phyloP scores from a whole-genome alignment of 2,329 filamentous ascomycete genomes.

The Aspergillus versicolor region DNA sequence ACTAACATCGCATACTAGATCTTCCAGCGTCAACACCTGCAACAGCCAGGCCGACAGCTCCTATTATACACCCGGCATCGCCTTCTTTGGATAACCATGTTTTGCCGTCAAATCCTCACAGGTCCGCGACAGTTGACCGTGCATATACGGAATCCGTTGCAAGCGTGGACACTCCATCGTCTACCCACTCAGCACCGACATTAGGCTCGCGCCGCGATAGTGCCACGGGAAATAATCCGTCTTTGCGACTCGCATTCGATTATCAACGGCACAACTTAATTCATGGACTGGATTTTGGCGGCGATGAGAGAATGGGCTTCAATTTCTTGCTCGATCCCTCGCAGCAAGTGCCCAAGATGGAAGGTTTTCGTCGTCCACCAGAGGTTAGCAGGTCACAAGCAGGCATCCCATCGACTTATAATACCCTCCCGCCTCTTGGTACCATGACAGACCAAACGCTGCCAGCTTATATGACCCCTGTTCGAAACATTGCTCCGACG shows the following conservation, averaged over 20 bases:
- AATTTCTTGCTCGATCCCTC: constrained; percentile 69
- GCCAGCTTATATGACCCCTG: constrained; percentile 41
- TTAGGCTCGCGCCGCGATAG: constrained; percentile 27
- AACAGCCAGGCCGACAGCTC: constrained; percentile 17
- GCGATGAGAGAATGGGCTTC: constrained; percentile 66
- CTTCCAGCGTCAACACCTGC: constrained; percentile 17
- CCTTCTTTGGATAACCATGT: constrained; percentile 28
- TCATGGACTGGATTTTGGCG: constrained; percentile 59
- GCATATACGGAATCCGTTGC: constrained; percentile 30
- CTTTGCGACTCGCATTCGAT: constrained; percentile 43
- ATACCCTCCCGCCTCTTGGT: constrained; percentile 24
- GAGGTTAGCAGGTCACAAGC: constrained; percentile 25
- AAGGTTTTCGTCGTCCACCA: constrained; percentile 39
- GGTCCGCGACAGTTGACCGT: constrained; percentile 21
- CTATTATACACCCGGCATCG: constrained; percentile 22
- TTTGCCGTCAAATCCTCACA: constrained; percentile 21
- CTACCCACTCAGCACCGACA: constrained; percentile 28
- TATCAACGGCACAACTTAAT: constrained; percentile 44
- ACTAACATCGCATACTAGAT: constrained; percentile 2
- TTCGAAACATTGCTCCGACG: constrained; percentile 65
- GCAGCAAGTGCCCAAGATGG: constrained; percentile 55
- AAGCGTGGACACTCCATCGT: constrained; percentile 30
- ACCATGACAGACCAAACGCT: constrained; percentile 25
- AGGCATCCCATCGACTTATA: constrained; percentile 22
- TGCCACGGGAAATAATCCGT: constrained; percentile 24